Percentiles rank a stretch among this genome's conserved stretches.
These are phyloP conservation scores for Penicillium palitans DNA, from an alignment of 2,329 filamentous ascomycete genomes.

Conservation along the genomic window DNA sequence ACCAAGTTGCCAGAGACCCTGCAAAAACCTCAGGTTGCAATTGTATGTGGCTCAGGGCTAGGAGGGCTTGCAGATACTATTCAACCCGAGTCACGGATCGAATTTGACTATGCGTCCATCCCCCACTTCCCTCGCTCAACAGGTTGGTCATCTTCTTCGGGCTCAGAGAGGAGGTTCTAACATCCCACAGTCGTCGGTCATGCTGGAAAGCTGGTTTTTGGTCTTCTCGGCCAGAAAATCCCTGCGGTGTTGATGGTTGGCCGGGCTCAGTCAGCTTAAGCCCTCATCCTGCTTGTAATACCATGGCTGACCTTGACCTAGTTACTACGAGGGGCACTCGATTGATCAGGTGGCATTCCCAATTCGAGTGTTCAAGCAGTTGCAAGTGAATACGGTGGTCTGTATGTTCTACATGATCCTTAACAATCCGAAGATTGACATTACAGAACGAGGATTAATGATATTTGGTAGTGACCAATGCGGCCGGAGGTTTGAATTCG, in stretches of 20 bases:
- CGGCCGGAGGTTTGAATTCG: slow-evolving; percentile 65
- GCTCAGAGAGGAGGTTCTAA: slow-evolving; percentile 11
- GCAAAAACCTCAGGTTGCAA: slow-evolving; percentile 58
- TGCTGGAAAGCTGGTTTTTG: slow-evolving; percentile 66
- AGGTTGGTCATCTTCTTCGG: slow-evolving; percentile 44
- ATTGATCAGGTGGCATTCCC: slow-evolving; percentile 65
- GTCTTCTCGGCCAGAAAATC: slow-evolving; percentile 55
- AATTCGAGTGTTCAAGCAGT: slow-evolving; percentile 62
- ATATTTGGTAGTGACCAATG: slow-evolving; percentile 59
- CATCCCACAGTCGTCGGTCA: slow-evolving; percentile 54
- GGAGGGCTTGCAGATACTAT: slow-evolving; percentile 61
- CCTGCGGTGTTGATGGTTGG: slow-evolving; percentile 65
- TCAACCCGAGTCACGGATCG: slow-evolving; percentile 50
- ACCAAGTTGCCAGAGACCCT: slow-evolving; percentile 51
- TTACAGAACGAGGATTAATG: slow-evolving; percentile 6
- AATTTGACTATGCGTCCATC: slow-evolving; percentile 59
- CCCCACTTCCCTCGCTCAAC: slow-evolving; percentile 63
- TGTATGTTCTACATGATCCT: slow-evolving; percentile 40
- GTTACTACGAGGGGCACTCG: slow-evolving; percentile 67
- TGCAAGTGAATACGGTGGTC: slow-evolving; percentile 62
- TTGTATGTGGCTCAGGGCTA: slow-evolving; percentile 65
- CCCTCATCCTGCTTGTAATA: slow-evolving; percentile 2
- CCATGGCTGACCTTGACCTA: slow-evolving; percentile 29
- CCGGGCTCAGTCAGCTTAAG: slow-evolving; percentile 59
- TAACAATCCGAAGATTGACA: background rate